Conservation (phyloP, 345 rosid genomes). For the Pugionium dolabratum region DNA sequence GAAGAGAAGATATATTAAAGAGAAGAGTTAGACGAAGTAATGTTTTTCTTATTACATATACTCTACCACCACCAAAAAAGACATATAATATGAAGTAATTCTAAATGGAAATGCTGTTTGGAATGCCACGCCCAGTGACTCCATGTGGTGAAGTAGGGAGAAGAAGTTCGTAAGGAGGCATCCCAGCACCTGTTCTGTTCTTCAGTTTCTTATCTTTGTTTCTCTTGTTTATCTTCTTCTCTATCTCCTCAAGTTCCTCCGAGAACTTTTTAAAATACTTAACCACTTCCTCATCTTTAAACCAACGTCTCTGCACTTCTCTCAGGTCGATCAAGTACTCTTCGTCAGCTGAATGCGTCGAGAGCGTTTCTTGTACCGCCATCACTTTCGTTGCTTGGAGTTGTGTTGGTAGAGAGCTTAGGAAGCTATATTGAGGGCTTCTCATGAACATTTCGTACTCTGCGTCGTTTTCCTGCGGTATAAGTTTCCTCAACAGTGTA, state of each 20-base stretch:
- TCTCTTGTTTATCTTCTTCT: constrained; percentile 57
- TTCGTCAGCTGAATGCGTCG: constrained; percentile 87
- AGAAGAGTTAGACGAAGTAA: no score
- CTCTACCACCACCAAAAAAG: no score
- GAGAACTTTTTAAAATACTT: constrained; percentile 57
- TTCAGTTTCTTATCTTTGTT: constrained; percentile 61
- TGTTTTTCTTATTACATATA: no score
- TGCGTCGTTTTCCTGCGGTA: constrained; percentile 60
- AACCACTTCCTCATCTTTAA: constrained; percentile 56
- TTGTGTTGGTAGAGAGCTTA: constrained; percentile 72
- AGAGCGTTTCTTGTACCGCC: constrained; percentile 92
- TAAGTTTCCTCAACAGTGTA: constrained; percentile 69
- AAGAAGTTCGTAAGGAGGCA: constrained; percentile 85
- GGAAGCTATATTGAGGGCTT: constrained; percentile 68
- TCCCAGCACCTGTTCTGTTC: constrained; percentile 86
- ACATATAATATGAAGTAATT: no score
- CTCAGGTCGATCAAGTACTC: constrained; percentile 71
- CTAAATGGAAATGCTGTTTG: constrained; percentile 86
- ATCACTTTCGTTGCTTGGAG: constrained; percentile 96
- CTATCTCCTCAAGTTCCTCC: constrained; percentile 61
- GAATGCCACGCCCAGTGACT: constrained; percentile 93
- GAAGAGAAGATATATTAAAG: no score
- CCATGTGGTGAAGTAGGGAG: constrained; percentile 81
- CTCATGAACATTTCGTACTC: constrained; percentile 63
- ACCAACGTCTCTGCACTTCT: constrained; percentile 66